These are phyloP conservation scores for Fraxinus dipetala DNA, from an alignment of 305 asterid species.

Conservation along the genomic window DNA sequence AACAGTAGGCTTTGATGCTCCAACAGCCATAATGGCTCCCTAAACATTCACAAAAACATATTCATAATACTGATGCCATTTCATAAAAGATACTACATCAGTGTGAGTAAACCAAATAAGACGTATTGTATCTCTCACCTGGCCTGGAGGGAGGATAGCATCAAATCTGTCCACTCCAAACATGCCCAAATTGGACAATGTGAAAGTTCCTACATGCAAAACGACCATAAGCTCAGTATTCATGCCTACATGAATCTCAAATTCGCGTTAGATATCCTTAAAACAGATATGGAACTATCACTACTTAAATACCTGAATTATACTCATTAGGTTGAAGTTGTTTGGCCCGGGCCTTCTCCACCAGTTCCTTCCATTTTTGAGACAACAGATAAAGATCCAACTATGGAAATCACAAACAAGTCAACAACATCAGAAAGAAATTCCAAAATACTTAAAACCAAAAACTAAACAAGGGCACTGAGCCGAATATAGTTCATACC, in stretches of 20 bases:
- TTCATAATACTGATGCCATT: constrained; percentile 4
- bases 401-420: constrained; percentile 41
- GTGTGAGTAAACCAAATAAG: not conserved
- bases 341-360: constrained; percentile 91
- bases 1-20: constrained; percentile 86
- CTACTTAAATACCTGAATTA: constrained; percentile 57
- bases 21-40: constrained; percentile 99
- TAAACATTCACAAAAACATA: constrained; percentile 29
- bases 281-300: not conserved
- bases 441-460: not conserved
- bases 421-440: constrained; percentile 14
- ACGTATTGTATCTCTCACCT: constrained; percentile 43
- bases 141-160: constrained; percentile 98
- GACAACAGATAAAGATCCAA: constrained; percentile 92
- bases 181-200: constrained; percentile 92
- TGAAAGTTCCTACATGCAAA: constrained; percentile 67
- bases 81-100: not conserved
- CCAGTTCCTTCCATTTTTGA: constrained; percentile 91
- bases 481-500: constrained; percentile 36
- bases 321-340: constrained; percentile 94
- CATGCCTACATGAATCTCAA: not conserved
- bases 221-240: constrained; percentile 10
- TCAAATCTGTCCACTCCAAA: constrained; percentile 95
- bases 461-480: not conserved
- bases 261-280: not conserved